Evolutionary conservation across 257 asterid species (phyloP).

Genomic region (Nyctanthes arbortristis): DNA sequence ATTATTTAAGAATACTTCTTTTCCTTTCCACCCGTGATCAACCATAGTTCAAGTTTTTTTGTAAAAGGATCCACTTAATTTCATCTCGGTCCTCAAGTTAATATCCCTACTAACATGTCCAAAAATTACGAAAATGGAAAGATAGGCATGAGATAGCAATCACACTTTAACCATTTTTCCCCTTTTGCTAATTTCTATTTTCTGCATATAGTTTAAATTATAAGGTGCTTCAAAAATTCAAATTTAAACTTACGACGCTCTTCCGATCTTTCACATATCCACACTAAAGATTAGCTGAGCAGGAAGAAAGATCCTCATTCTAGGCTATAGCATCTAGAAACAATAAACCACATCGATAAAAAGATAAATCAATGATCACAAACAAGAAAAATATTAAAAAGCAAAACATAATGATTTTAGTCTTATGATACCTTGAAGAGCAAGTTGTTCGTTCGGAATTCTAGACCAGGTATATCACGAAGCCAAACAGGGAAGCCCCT

Average conservation of each 20-base stretch:
- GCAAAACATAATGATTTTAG: conserved; percentile 3
- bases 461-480: conserved; percentile 91
- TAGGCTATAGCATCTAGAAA: conserved; percentile 4
- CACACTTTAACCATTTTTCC: too few species aligned
- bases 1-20: neutral
- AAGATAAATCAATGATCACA: conserved; percentile 1
- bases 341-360: neutral
- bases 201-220: neutral
- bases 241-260: too few species aligned
- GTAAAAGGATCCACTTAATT: neutral
- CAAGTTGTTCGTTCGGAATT: conserved; percentile 81
- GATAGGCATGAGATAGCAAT: neutral
- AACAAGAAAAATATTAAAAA: conserved; percentile 1
- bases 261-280: neutral
- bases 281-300: neutral
- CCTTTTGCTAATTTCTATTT: neutral
- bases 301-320: conserved; percentile 3
- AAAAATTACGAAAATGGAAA: neutral
- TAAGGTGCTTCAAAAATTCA: neutral
- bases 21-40: neutral
- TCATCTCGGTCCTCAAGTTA: neutral
- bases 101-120: neutral
- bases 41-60: neutral
- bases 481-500: conserved; percentile 99
- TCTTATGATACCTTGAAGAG: conserved; percentile 77